Evolutionary conservation across 306 rosid species (phyloP), one percentile per base, ranked within the genome.

Genomic region (Astragalus glycyphyllos): DNA sequence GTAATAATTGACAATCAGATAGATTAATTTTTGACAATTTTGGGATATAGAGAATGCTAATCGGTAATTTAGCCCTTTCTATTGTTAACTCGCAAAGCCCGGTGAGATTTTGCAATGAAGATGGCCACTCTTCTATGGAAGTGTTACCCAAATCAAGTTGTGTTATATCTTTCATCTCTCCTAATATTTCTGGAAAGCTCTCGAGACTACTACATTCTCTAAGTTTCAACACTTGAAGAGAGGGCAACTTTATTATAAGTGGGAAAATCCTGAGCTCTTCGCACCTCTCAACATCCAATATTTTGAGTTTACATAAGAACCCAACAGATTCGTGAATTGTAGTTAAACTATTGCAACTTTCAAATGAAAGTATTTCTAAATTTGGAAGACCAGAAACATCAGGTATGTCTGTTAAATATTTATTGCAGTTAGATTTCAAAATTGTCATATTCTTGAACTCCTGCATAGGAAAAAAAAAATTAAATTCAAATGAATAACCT

Each of bases 141-240:
- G 0, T n/a, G n/a, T n/a, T n/a, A 4, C 32, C 0, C 5, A 58
- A 6, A 1, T 0, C 0, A 35, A 76, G n/a, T 0, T 2, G 0
- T 20, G 16, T 26, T 12, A 76, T 9, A 6, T 49, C 37, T 37
- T 49, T 17, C 46, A 76, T 75, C 32, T 5, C n/a, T 7, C 11
- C 74, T 13, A 58, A 6, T 11, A 75, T 7, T 32, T 75, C 60
- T 17, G 74, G 74, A 13, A 76, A 57, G 4, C 5, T 34, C 10
- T 35, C 11, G 1, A 76, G 69, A 5, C 17, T 37, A 40, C 63
- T 68, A 6, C n/a, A n/a, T n/a, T 0, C 0, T 0, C 51, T 48
- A 9, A 76, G 20, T 3, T 9, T 0, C 6, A 68, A 13, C 3
- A 3, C 0, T 29, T 62, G 2, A 41, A 64, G 63, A 10, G 72